These are phyloP conservation scores for Pichia norvegensis DNA, from an alignment of 1,139 yeast species.

Conservation along the genomic window DNA sequence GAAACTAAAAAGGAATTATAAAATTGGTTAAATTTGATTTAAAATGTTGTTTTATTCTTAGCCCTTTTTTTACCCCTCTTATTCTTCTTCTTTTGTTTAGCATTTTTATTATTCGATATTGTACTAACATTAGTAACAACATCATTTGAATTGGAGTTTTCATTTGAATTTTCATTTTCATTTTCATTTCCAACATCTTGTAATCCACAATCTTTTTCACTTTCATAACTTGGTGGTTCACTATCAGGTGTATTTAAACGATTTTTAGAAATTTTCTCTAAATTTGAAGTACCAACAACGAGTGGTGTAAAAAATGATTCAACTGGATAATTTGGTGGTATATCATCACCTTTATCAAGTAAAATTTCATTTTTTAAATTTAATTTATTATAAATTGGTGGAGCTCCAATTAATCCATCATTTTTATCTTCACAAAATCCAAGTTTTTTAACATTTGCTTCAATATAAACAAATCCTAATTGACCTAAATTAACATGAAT, in stretches of 20 bases:
- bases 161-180: too few species aligned
- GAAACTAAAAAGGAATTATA: not conserved
- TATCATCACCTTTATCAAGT: conserved; percentile 63
- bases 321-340: conserved; percentile 63
- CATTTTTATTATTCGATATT: not conserved
- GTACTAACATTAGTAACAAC: not conserved
- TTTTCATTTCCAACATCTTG: too few species aligned
- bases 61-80: not conserved
- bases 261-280: not conserved
- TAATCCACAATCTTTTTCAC: conserved; percentile 9
- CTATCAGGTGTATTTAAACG: conserved; percentile 15
- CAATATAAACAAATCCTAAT: conserved; percentile 86
- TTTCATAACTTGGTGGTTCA: conserved; percentile 23
- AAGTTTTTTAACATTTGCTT: conserved; percentile 89
- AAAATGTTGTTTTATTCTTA: not conserved
- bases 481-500: conserved; percentile 86
- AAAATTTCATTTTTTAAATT: conserved; percentile 38
- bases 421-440: conserved; percentile 73
- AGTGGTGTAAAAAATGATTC: conserved; percentile 58
- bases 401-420: conserved; percentile 65
- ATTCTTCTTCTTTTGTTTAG: not conserved
- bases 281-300: conserved; percentile 6
- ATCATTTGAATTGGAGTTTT: too few species aligned
- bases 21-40: not conserved
- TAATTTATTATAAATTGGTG: conserved; percentile 54